Conservation (phyloP, 2,329 filamentous ascomycete genomes). For the Tolypocladium ophioglossoides region DNA sequence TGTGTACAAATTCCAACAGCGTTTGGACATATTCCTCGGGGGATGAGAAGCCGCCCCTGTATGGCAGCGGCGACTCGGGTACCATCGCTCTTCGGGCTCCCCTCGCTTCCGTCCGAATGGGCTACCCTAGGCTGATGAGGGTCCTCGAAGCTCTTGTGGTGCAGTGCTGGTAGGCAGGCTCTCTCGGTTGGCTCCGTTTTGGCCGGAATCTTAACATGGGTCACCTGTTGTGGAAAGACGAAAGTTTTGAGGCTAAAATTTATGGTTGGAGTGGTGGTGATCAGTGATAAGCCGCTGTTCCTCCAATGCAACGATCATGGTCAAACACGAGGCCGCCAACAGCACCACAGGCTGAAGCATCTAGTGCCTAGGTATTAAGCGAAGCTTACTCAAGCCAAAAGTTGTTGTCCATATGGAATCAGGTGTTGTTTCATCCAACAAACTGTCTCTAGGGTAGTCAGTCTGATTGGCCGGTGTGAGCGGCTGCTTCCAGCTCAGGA, state of each 20-base stretch:
- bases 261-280: not conserved
- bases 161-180: not conserved
- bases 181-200: not conserved
- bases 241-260: not conserved
- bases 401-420: too few species aligned
- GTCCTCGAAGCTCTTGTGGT: not conserved
- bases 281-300: not conserved
- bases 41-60: constrained; percentile 56
- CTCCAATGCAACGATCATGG: too few species aligned
- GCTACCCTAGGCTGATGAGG: not conserved
- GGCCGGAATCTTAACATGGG: not conserved
- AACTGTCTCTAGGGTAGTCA: too few species aligned
- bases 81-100: constrained; percentile 23
- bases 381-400: too few species aligned
- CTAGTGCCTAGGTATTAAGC: too few species aligned
- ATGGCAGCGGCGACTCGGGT: constrained; percentile 51
- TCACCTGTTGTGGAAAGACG: not conserved
- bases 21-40: constrained; percentile 70
- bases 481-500: too few species aligned
- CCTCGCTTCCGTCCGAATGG: too few species aligned
- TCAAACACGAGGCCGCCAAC: not conserved
- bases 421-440: too few species aligned
- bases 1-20: constrained; percentile 65
- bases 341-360: not conserved
- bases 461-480: too few species aligned